Evolutionary conservation across 495 filamentous ascomycete species (phyloP).

Genomic region (Penicillium desertorum): DNA sequence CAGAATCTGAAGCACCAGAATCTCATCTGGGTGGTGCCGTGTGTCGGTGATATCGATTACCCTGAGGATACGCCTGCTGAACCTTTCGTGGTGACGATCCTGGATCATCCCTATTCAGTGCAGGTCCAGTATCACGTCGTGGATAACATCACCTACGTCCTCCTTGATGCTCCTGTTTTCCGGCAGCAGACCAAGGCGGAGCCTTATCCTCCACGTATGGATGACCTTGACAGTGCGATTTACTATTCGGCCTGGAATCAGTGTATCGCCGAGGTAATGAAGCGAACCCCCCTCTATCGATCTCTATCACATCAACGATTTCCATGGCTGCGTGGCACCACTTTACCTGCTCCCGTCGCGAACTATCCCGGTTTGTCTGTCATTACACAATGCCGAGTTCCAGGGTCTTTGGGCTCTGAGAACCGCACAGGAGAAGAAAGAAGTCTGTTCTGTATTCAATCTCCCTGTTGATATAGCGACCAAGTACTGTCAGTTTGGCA

Average conservation of each 20-base stretch:
- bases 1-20: constrained; percentile 66
- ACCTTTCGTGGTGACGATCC: constrained; percentile 61
- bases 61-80: constrained; percentile 59
- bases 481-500: constrained; percentile 67
- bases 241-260: constrained; percentile 75
- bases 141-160: constrained; percentile 70
- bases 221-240: constrained; percentile 68
- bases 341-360: constrained; percentile 66
- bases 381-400: constrained; percentile 69
- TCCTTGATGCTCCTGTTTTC: constrained; percentile 70
- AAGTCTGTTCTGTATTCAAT: constrained; percentile 72
- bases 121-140: constrained; percentile 64
- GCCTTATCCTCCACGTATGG: constrained; percentile 71
- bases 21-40: constrained; percentile 71
- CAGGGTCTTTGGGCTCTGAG: constrained; percentile 77
- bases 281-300: constrained; percentile 60
- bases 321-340: constrained; percentile 71
- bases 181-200: constrained; percentile 67
- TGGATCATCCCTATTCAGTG: constrained; percentile 62
- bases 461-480: constrained; percentile 43
- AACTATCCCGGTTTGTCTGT: constrained; percentile 48
- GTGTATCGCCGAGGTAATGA: constrained; percentile 64
- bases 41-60: constrained; percentile 67
- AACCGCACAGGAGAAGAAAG: constrained; percentile 59
- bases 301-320: constrained; percentile 80